Evolutionary conservation across 331 rosid species (phyloP).

Genomic region (Acacia concinna): DNA sequence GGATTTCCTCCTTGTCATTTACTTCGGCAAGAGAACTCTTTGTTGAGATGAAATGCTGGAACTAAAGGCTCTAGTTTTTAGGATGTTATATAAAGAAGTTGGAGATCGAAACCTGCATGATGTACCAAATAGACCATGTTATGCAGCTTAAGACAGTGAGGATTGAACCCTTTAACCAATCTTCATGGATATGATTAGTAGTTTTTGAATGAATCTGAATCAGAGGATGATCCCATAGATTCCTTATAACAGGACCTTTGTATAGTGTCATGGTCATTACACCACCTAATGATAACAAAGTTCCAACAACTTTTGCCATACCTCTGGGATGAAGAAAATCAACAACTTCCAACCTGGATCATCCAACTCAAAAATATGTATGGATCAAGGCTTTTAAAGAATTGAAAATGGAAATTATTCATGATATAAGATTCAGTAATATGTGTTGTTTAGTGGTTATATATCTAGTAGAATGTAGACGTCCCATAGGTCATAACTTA

Average conservation of each 20-base stretch:
- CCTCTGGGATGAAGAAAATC: conserved; percentile 56
- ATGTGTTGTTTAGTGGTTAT: too few relatives aligned
- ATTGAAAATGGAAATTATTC: background rate
- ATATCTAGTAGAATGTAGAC: too few relatives aligned
- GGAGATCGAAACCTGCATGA: conserved; percentile 66
- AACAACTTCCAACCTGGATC: conserved; percentile 57
- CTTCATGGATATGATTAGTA: conserved; percentile 37
- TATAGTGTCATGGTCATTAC: conserved; percentile 79
- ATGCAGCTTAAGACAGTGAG: conserved; percentile 67
- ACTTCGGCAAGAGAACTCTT: too few relatives aligned
- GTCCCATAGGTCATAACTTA: too few relatives aligned
- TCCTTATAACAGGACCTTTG: conserved; percentile 59
- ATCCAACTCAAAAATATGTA: background rate
- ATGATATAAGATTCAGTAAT: too few relatives aligned
- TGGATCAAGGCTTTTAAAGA: background rate
- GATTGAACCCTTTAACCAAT: conserved; percentile 78
- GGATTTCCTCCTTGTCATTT: too few relatives aligned
- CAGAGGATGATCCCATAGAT: conserved; percentile 53
- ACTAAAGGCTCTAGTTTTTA: too few relatives aligned
- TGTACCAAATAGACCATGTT: conserved; percentile 72
- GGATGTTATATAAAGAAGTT: background rate
- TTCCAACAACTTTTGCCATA: conserved; percentile 71
- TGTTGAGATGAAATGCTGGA: too few relatives aligned
- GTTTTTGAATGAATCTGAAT: conserved; percentile 44
- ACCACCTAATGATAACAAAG: conserved; percentile 67